These are phyloP conservation scores for Saccharomyces uvarum DNA, from an alignment of 1,139 yeast genomes.

Conservation along the genomic window DNA sequence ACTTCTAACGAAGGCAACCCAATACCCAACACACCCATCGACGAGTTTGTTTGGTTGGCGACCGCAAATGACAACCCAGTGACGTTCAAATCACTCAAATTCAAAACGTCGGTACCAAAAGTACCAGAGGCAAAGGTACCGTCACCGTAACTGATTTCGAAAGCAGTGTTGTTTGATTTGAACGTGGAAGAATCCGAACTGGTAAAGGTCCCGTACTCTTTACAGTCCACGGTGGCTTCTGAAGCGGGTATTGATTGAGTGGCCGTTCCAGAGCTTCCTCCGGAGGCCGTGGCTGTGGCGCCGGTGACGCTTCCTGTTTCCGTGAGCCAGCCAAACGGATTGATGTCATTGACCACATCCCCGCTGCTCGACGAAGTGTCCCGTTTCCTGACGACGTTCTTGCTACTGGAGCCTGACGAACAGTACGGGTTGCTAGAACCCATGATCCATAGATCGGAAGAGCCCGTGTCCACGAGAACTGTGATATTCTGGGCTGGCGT, in stretches of 20 bases:
- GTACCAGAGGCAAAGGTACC: constrained; percentile 48
- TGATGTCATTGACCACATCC: background rate
- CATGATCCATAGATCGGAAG: constrained; percentile 64
- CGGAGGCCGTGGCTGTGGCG: constrained; percentile 4
- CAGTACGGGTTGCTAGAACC: constrained; percentile 24
- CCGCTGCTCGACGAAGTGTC: background rate
- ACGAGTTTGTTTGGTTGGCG: constrained; percentile 46
- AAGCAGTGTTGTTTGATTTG: constrained; percentile 39
- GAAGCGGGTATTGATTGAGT: constrained; percentile 6
- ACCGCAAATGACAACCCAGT: constrained; percentile 48
- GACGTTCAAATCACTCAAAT: constrained; percentile 37
- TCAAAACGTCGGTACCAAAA: constrained; percentile 49
- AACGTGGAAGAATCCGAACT: constrained; percentile 40
- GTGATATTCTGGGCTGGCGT: constrained; percentile 45
- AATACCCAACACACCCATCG: constrained; percentile 55
- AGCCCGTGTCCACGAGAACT: constrained; percentile 63
- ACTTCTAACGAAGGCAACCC: constrained; percentile 50
- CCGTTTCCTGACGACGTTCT: background rate
- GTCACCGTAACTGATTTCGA: constrained; percentile 53
- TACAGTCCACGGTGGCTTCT: constrained; percentile 29
- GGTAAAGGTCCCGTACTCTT: constrained; percentile 39
- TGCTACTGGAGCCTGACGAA: constrained; percentile 4
- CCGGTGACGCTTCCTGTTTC: constrained; percentile 2
- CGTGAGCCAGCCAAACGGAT: constrained; percentile 4
- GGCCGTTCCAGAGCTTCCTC: constrained; percentile 5